Conservation (phyloP, 1,284 basidiomycete genomes). For the Bjerkandera adusta region DNA sequence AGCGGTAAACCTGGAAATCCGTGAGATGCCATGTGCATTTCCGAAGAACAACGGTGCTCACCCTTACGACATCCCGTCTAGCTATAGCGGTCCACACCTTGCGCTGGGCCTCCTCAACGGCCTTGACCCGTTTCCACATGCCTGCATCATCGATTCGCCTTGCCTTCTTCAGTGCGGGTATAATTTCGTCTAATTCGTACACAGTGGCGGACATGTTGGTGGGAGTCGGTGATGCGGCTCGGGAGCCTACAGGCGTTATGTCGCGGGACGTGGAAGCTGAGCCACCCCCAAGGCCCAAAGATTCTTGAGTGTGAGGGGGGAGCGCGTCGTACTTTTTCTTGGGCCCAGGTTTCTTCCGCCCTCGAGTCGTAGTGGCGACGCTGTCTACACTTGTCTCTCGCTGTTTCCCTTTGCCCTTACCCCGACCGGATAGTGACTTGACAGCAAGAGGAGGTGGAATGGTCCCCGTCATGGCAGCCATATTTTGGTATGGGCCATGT, state of each 20-base stretch:
- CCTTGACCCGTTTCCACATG: conserved; percentile 71
- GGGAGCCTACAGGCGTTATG: conserved; percentile 40
- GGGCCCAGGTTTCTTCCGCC: conserved; percentile 38
- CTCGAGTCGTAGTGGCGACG: conserved; percentile 34
- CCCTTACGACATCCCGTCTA: conserved; percentile 79
- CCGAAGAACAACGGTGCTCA: conserved; percentile 28
- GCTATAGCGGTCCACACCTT: conserved; percentile 89
- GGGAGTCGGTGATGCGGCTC: conserved; percentile 61
- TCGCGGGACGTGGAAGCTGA: conserved; percentile 49
- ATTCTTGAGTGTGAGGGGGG: conserved; percentile 43
- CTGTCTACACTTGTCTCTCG: conserved; percentile 47
- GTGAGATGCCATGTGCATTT: not conserved
- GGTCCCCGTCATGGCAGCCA: conserved; percentile 20
- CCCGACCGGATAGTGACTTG: conserved; percentile 30
- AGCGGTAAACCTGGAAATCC: conserved; percentile 73
- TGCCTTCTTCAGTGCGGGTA: conserved; percentile 68
- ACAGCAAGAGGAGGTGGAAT: conserved; percentile 22
- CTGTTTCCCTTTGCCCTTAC: conserved; percentile 42
- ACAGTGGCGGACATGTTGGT: conserved; percentile 55
- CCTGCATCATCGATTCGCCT: conserved; percentile 71
- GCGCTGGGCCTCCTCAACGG: conserved; percentile 79
- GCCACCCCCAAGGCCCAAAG: conserved; percentile 46
- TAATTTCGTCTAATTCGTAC: conserved; percentile 66
- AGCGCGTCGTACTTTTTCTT: conserved; percentile 44
- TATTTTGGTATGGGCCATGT: conserved; percentile 37